These are phyloP conservation scores for Ophiocordyceps camponoti-saundersi DNA, from an alignment of 2,329 filamentous ascomycete species.

Conservation along the genomic window DNA sequence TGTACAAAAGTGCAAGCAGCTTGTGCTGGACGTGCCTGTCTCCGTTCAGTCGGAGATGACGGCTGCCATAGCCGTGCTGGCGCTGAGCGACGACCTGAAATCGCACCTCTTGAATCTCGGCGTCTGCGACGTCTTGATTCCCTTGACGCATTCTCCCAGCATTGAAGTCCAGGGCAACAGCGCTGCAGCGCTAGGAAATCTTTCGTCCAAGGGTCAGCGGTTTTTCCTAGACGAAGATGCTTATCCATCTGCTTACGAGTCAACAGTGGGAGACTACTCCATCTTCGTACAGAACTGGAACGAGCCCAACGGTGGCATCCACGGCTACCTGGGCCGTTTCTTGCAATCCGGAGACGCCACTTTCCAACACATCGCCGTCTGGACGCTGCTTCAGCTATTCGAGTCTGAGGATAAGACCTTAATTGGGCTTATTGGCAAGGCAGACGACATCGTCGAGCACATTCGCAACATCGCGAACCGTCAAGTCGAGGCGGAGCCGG, in stretches of 20 bases:
- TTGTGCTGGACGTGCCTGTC: constrained; percentile 82
- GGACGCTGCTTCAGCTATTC: constrained; percentile 87
- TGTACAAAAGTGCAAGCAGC: constrained; percentile 95
- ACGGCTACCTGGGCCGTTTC: constrained; percentile 87
- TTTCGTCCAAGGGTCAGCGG: constrained; percentile 75
- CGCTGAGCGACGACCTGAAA: constrained; percentile 90
- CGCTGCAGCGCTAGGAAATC: constrained; percentile 82
- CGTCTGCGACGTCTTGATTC: constrained; percentile 92
- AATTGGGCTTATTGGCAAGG: constrained; percentile 76
- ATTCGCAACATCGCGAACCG: constrained; percentile 83
- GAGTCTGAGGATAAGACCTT: constrained; percentile 86
- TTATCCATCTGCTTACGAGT: constrained; percentile 2
- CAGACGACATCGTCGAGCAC: constrained; percentile 80
- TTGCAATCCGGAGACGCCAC: constrained; percentile 87
- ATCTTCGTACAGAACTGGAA: constrained; percentile 93
- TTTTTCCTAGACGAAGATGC: too few relatives aligned
- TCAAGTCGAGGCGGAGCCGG: constrained; percentile 73
- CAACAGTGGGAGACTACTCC: constrained; percentile 78
- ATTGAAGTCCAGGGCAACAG: constrained; percentile 98
- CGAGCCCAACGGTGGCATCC: constrained; percentile 82
- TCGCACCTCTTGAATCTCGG: constrained; percentile 77
- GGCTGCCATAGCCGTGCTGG: constrained; percentile 92
- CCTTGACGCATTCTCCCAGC: constrained; percentile 83
- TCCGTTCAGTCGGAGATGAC: constrained; percentile 99
- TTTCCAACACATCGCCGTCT: constrained; percentile 98